These are phyloP conservation scores for Leccinum solheimii DNA, from an alignment of 1,284 basidiomycete species.

Conservation along the genomic window DNA sequence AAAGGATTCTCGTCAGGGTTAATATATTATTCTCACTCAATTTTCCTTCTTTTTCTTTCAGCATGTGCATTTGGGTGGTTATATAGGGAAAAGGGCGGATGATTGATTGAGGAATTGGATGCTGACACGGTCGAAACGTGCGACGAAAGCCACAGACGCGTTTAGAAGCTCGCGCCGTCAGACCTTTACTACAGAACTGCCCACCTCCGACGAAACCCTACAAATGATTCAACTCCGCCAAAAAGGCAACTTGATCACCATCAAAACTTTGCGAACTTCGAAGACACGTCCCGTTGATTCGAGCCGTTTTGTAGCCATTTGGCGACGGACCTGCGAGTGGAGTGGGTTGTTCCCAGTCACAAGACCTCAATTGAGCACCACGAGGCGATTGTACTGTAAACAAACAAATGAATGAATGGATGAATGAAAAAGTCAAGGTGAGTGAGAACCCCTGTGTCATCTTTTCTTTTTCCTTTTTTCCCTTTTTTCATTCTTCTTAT, in stretches of 20 bases:
- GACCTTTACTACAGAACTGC: not conserved
- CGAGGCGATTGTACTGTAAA: not conserved
- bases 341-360: not conserved
- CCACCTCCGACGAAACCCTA: not conserved
- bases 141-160: not conserved
- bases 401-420: not conserved
- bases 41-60: not conserved
- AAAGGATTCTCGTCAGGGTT: not conserved
- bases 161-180: not conserved
- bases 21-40: not conserved
- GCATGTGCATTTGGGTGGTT: not conserved
- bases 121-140: not conserved
- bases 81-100: not conserved
- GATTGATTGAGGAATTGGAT: not conserved
- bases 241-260: not conserved
- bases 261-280: not conserved
- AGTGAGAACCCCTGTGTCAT: not conserved
- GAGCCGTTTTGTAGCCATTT: not conserved
- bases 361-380: not conserved
- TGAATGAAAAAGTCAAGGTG: not conserved
- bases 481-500: not conserved
- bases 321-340: constrained; percentile 5
- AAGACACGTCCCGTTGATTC: not conserved
- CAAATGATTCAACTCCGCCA: not conserved
- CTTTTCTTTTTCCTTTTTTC: not conserved